Percentiles rank a stretch among this genome's conserved stretches.
Conservation (phyloP, 1,139 yeast genomes). For the Geotrichum citri-aurantii region DNA sequence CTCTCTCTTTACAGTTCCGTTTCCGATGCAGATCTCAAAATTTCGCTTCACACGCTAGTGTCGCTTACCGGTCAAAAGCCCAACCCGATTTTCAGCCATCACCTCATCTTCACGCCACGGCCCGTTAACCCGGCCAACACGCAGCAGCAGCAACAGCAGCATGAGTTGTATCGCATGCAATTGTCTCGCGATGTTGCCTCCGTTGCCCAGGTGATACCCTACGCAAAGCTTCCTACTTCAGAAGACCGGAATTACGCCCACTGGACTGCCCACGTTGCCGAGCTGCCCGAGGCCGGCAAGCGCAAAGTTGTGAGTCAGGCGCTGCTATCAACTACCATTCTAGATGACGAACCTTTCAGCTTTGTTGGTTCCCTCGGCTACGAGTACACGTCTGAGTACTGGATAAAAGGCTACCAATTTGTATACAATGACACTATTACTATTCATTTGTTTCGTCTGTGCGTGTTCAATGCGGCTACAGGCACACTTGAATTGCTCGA, state of each 20-base stretch:
- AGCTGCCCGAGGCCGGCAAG: slow-evolving; percentile 84
- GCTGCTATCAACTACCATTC: slow-evolving; percentile 59
- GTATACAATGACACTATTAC: slow-evolving; percentile 54
- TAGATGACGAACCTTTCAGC: slow-evolving; percentile 32
- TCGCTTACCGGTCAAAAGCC: slow-evolving; percentile 37
- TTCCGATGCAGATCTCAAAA: slow-evolving; percentile 30
- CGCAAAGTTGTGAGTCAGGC: slow-evolving; percentile 62
- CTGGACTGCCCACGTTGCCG: slow-evolving; percentile 69
- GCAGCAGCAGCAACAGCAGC: slow-evolving; percentile 20
- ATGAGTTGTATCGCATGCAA: slow-evolving; percentile 36
- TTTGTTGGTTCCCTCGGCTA: slow-evolving; percentile 69
- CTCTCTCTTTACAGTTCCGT: slow-evolving; percentile 33
- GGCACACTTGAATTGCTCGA: slow-evolving; percentile 40
- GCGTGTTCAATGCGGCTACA: slow-evolving; percentile 3
- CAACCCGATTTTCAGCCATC: slow-evolving; percentile 25
- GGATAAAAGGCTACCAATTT: slow-evolving; percentile 61
- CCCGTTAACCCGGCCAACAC: background rate
- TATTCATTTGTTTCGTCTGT: slow-evolving; percentile 50
- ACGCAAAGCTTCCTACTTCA: background rate
- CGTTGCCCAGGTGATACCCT: background rate
- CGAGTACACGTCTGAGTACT: slow-evolving; percentile 56
- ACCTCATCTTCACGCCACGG: slow-evolving; percentile 33
- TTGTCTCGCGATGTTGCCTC: slow-evolving; percentile 18
- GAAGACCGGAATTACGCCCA: background rate
- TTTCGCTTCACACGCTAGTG: slow-evolving; percentile 33